Evolutionary conservation across 75 land plant species (phyloP).

Genomic region (Larix kaempferi): DNA sequence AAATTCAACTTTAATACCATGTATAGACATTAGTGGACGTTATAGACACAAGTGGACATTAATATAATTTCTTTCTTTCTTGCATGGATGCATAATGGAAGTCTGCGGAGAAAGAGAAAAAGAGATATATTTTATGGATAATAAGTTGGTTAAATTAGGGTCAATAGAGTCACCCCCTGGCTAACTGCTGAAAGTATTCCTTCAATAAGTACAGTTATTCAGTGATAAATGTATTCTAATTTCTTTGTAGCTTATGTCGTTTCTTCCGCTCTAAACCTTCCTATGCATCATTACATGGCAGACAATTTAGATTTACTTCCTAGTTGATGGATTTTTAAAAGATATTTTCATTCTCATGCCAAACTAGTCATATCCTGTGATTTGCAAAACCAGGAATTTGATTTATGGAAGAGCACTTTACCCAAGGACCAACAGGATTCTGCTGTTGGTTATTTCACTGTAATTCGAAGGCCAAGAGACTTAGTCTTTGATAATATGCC

Average conservation of each 20-base stretch:
- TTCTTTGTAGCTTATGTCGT: neutral
- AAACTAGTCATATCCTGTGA: constrained; percentile 6
- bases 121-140: neutral
- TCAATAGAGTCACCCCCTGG: neutral
- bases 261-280: no score
- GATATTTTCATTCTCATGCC: neutral
- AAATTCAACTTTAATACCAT: no score
- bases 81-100: neutral
- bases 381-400: constrained; percentile 62
- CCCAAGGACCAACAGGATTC: constrained; percentile 48
- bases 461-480: constrained; percentile 62
- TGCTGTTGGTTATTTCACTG: constrained; percentile 73
- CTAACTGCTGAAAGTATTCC: neutral
- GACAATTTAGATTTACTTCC: neutral
- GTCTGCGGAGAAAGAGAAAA: neutral
- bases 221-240: neutral
- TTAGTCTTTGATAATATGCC: constrained; percentile 5
- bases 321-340: neutral
- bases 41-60: no score
- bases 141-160: neutral
- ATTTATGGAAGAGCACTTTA: constrained; percentile 62
- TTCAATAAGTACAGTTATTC: neutral
- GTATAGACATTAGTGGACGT: no score
- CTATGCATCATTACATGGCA: neutral
- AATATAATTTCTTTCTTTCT: neutral